Conservation (phyloP, 805 yeast genomes). For the Saccharomycopsis fodiens region DNA sequence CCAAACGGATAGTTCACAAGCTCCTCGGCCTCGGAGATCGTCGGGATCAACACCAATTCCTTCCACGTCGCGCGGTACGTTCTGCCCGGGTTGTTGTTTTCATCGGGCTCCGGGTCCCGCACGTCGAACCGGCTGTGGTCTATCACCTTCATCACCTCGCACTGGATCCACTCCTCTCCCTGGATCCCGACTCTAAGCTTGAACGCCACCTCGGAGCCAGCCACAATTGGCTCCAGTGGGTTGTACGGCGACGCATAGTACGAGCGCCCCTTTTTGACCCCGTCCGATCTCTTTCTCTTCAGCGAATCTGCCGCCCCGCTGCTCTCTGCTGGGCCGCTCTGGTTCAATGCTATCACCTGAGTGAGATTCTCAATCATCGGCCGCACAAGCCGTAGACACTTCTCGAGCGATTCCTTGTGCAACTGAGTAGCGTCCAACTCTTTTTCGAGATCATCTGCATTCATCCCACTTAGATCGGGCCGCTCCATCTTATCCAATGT, state of each 20-base stretch:
- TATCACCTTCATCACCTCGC: constrained; percentile 74
- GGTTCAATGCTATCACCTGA: constrained; percentile 31
- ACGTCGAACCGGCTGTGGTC: constrained; percentile 60
- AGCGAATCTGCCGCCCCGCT: not conserved
- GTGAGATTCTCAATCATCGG: constrained; percentile 40
- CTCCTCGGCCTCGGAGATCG: constrained; percentile 33
- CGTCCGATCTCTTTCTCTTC: constrained; percentile 26
- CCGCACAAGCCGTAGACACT: constrained; percentile 37
- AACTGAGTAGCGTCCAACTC: constrained; percentile 36
- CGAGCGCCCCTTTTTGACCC: constrained; percentile 34
- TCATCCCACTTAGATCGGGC: constrained; percentile 27
- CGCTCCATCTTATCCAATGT: constrained; percentile 35
- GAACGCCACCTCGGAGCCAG: constrained; percentile 86
- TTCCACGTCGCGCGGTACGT: constrained; percentile 75
- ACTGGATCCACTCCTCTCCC: constrained; percentile 91
- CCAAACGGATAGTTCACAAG: constrained; percentile 61
- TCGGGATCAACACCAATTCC: constrained; percentile 70
- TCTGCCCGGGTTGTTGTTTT: constrained; percentile 80
- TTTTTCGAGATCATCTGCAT: constrained; percentile 33
- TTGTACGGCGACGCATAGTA: constrained; percentile 48
- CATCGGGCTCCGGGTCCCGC: constrained; percentile 98
- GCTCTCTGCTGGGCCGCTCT: not conserved
- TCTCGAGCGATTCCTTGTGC: constrained; percentile 53
- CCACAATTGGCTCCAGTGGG: constrained; percentile 45
- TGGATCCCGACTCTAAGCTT: constrained; percentile 55